Evolutionary conservation across 169 alveolate genomes (phyloP), one percentile per base, ranked within the genome.

Genomic region (Plasmodium yoelii): DNA sequence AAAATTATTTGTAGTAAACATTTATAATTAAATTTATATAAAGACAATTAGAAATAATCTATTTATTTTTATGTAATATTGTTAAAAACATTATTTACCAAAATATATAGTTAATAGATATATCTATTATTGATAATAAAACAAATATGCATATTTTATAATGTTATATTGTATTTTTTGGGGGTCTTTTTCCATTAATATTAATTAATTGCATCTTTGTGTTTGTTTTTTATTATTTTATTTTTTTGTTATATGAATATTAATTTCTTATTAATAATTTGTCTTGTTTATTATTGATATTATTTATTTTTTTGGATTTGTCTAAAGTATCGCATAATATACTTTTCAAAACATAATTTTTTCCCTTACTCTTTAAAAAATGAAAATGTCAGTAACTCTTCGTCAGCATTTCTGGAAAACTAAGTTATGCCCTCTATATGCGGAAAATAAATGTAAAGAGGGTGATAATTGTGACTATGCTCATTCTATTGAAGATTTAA

Each of bases 381-480:
- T 82, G 90, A 82, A 82, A 71, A 82, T 82, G 90, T 82, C 90
- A 65, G 90, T 82, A 82, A 82, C 90, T 39, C 90, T 82, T 70
- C 90, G 90, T 55, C 90, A 82, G 56, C 90, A 82, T 67, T 82
- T 82, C 46, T 82, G 90, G 90, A 82, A 82, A 71, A 82, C 90
- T 28, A 82, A 82, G 61, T 24, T 82, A 47, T 82, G 90, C 55
- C 90, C 90, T 18, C 67, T 82, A 18, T 84, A 82, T 82, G 68
- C 68, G 82, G 90, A 82, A 57, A 82, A 82, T 44, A 67, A 71
- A 70, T 82, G 90, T 34, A 82, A 82, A 60, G 90, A 82, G 68
- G 88, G 93, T 15, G 49, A 57, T 8, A 71, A 93, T 44, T 93
- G 95, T 73, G 92, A 91, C 63, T 93, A 93, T 64, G 95, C 95